Evolutionary conservation across 768 basidiomycete species (phyloP), one percentile per base, ranked within the genome.

Genomic region (Leccinum boreale): DNA sequence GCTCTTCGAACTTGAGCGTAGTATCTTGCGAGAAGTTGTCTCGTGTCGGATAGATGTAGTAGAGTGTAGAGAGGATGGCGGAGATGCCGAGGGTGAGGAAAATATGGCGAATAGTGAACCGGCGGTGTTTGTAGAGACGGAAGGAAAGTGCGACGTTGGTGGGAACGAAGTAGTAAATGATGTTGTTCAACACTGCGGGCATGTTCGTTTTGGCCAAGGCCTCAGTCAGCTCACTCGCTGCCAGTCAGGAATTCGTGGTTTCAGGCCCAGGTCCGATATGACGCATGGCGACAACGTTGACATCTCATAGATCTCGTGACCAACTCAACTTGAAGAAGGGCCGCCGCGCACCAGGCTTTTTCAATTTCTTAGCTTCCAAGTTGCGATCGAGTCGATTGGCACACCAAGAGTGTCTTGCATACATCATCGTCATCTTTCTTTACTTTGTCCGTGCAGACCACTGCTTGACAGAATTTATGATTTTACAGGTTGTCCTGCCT

Each of bases 41-140:
- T 4, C 36, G 58, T 35, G 24, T 47, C 24, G 63, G 64, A 49
- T 65, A 60, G 4, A 26, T 7, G 28, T 66, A 67, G 15, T 68
- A 67, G 17, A 66, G 47, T 3, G 54, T 61, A n/a, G 61, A 59
- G 7, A 69, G 46, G 23, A 54, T 14, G 15, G 52, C 39, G 14
- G 61, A 60, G n/a, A 57, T n/a, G 42, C 12, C 53, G 15, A 68
- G 57, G 1, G 26, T 15, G 31, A 68, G 53, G 19, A 68, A 17
- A 52, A 67, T 23, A 46, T 67, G 67, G 28, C 67, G 63, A 17
- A 33, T 5, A 23, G 63, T 50, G n/a, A 68, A 28, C 1, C 66
- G 52, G 26, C 61, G 67, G 10, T 48, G 55, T 2, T 48, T 58
- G 23, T 33, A 44, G 2, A 44, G 50, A 3, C 26, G 60, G 24